phyloP scores from a whole-genome alignment of 2,329 filamentous ascomycete genomes.

The Hypoxylon sp. region DNA sequence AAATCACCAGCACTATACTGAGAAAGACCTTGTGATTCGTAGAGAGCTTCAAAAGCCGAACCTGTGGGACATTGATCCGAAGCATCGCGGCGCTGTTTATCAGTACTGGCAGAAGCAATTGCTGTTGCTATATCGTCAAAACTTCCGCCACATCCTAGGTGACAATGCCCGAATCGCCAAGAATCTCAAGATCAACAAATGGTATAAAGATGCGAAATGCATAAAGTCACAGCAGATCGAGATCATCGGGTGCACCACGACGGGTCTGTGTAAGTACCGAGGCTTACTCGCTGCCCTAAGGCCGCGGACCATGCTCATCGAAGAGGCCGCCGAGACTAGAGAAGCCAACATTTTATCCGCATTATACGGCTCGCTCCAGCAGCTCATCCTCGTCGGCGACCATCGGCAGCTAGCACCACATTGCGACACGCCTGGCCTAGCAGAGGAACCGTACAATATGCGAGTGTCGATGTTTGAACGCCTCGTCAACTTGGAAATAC shows the following conservation, averaged over 20 bases:
- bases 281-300: constrained; percentile 74
- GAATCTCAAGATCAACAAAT: constrained; percentile 68
- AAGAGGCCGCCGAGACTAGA: constrained; percentile 83
- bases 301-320: constrained; percentile 78
- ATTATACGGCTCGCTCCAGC: constrained; percentile 64
- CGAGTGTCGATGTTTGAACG: constrained; percentile 85
- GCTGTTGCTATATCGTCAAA: constrained; percentile 60
- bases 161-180: constrained; percentile 64
- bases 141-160: constrained; percentile 64
- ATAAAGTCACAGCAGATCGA: constrained; percentile 57
- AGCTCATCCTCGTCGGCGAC: constrained; percentile 76
- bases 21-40: constrained; percentile 51
- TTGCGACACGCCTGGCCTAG: constrained; percentile 72
- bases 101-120: constrained; percentile 70
- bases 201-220: constrained; percentile 67
- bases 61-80: constrained; percentile 70
- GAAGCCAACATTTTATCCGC: constrained; percentile 71
- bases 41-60: constrained; percentile 60
- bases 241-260: constrained; percentile 79
- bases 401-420: constrained; percentile 83
- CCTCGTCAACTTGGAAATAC: constrained; percentile 74
- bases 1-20: constrained; percentile 45
- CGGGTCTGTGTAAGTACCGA: constrained; percentile 84
- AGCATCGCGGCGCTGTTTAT: constrained; percentile 74
- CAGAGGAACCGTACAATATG: constrained; percentile 72